Base-by-base conservation (phyloP, 2,329 filamentous ascomycete genomes). In the Cladosporium cucumerinum region DNA sequence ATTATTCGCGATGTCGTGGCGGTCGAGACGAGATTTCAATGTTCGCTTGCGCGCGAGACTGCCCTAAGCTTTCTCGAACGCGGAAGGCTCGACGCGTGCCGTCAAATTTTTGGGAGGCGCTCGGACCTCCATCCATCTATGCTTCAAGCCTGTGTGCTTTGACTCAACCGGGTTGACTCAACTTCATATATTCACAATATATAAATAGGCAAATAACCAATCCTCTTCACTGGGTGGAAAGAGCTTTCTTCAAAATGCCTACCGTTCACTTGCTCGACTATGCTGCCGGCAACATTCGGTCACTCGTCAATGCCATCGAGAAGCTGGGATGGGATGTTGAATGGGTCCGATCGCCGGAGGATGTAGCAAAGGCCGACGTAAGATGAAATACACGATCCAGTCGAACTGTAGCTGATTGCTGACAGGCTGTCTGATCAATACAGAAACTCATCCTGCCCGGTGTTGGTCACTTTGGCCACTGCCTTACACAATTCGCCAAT, bases 381-480 rank as follows among this genome's bases (percentile, higher is more conserved):
- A 65, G 70, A 55, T 61, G 23, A 34, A 32, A 34, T 60, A 63
- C 11, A 39, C 23, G 8, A 28, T 32, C 28, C 32, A 36, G n/a
- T 51, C 39, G 39, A 58, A 39, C 32, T 49, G 34, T 58, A 36
- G 65, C 74, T 75, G 73, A 77, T 74, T 26, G 69, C 73, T 75
- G 71, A 75, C 69, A 73, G 68, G 66, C 39, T 18, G 6, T 12
- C 60, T 34, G 25, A 23, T 43, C 65, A 10, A 63, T 64, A 65
- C 77, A 96, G 89, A 96, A 89, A 85, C 87, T 99, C 72, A 97
- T 99, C 69, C 86, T 99, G 28, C 95, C 95, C 5, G 95, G 95
- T 66, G 95, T 99, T 68, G 95, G 95, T 72, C 94, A 99, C 83
- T 99, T 98, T 74, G 95, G 95, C 67, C 93, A 99, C 82, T 99